Percentiles rank a stretch among this genome's conserved stretches.
phyloP scores from a whole-genome alignment of 371 early-diverging fungal genomes.

The Lichtheimia ramosa region DNA sequence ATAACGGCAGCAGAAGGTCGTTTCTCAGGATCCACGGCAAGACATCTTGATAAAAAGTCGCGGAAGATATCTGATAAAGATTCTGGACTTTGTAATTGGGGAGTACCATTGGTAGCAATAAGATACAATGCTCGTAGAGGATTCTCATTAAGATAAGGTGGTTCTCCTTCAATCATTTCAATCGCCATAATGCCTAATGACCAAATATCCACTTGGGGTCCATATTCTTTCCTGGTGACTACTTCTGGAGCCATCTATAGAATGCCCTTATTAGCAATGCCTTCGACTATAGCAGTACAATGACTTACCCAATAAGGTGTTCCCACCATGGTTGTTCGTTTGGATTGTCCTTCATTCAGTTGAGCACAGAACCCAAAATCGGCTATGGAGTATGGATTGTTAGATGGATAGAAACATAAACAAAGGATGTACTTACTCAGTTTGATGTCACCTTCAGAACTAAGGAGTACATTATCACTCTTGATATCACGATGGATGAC shows the following conservation, averaged over 20 bases:
- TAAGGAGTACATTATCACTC: slow-evolving; percentile 90
- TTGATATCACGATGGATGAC: slow-evolving; percentile 96
- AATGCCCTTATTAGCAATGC: neutral
- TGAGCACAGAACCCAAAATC: slow-evolving; percentile 93
- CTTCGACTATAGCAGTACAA: neutral
- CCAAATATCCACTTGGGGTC: slow-evolving; percentile 92
- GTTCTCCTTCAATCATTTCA: slow-evolving; percentile 83
- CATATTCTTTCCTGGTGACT: slow-evolving; percentile 87
- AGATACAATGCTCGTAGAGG: slow-evolving; percentile 81
- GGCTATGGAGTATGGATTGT: slow-evolving; percentile 29
- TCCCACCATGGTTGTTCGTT: slow-evolving; percentile 83
- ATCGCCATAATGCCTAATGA: slow-evolving; percentile 89
- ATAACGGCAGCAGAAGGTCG: slow-evolving; percentile 33
- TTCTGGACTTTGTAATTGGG: slow-evolving; percentile 77
- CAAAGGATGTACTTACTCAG: slow-evolving; percentile 49
- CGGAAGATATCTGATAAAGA: slow-evolving; percentile 62
- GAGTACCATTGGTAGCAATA: slow-evolving; percentile 89
- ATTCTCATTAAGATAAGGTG: slow-evolving; percentile 87
- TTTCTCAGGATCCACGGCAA: slow-evolving; percentile 67
- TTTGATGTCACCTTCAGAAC: slow-evolving; percentile 80
- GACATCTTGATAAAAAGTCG: slow-evolving; percentile 67
- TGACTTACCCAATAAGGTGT: slow-evolving; percentile 76
- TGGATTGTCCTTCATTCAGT: slow-evolving; percentile 64
- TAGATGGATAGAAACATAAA: neutral
- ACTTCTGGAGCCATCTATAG: slow-evolving; percentile 86